Conservation (phyloP, 345 rosid species). For the Noccaea bulbosa region DNA sequence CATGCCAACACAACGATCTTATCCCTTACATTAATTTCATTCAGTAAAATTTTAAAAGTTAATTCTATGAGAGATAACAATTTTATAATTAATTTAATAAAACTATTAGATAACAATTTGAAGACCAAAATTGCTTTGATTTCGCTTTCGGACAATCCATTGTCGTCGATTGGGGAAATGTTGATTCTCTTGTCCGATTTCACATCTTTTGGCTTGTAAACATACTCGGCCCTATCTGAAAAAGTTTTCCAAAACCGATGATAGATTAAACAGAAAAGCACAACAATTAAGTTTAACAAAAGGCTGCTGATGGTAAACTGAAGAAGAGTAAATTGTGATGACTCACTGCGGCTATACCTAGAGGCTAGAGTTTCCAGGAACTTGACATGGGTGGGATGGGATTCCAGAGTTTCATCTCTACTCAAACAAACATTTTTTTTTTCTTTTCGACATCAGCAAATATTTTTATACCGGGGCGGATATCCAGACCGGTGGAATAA, state of each 20-base stretch:
- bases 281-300: slow-evolving; percentile 4
- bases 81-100: too few species aligned
- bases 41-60: too few species aligned
- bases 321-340: slow-evolving; percentile 94
- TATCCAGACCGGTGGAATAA: too few species aligned
- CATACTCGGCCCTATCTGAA: slow-evolving; percentile 66
- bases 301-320: slow-evolving; percentile 42
- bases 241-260: slow-evolving; percentile 16
- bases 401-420: slow-evolving; percentile 70
- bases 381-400: slow-evolving; percentile 63
- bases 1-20: not conserved
- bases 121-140: slow-evolving; percentile 74
- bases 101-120: too few species aligned
- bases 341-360: slow-evolving; percentile 86
- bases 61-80: too few species aligned
- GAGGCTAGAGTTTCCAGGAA: slow-evolving; percentile 68
- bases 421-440: too few species aligned
- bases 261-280: slow-evolving; percentile 6
- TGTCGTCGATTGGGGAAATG: slow-evolving; percentile 53
- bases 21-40: too few species aligned
- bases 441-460: too few species aligned
- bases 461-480: too few species aligned
- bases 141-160: slow-evolving; percentile 66
- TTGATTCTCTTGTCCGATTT: slow-evolving; percentile 50
- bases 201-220: slow-evolving; percentile 87